phyloP scores from a whole-genome alignment of 768 basidiomycete genomes.

The Termitomyces titanicus region DNA sequence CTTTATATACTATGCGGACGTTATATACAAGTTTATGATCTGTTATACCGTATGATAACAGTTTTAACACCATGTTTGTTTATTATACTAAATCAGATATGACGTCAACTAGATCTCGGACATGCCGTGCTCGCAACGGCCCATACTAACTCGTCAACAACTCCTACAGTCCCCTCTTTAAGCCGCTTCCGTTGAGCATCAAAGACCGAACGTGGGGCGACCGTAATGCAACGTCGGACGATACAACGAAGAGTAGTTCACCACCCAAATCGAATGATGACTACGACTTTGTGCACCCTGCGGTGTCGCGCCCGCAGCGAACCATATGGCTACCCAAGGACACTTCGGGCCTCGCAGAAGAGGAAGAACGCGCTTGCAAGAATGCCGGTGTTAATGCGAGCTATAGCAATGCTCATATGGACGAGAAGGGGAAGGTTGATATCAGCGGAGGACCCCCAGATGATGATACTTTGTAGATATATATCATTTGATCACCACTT shows the following conservation, averaged over 20 bases:
- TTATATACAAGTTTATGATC: too few species aligned
- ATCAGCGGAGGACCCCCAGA: constrained; percentile 39
- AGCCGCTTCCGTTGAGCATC: constrained; percentile 73
- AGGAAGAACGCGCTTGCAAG: constrained; percentile 56
- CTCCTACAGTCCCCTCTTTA: constrained; percentile 77
- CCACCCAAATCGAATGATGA: constrained; percentile 27
- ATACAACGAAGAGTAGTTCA: constrained; percentile 1
- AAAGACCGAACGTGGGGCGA: constrained; percentile 60
- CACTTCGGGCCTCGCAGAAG: constrained; percentile 53
- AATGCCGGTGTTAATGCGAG: constrained; percentile 50
- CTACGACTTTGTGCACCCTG: constrained; percentile 87
- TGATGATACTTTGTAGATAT: too few species aligned
- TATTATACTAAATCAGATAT: too few species aligned
- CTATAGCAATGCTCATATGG: constrained; percentile 49
- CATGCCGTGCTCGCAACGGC: too few species aligned
- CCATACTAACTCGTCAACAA: constrained; percentile 73
- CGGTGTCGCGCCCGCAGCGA: constrained; percentile 67
- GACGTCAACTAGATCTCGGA: too few species aligned
- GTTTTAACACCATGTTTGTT: too few species aligned
- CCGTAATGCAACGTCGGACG: not conserved
- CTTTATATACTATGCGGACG: too few species aligned
- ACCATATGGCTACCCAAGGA: constrained; percentile 87
- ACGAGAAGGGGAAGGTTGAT: constrained; percentile 58
- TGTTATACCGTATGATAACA: too few species aligned
- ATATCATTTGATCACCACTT: too few species aligned